Evolutionary conservation across 805 yeast species (phyloP).

Genomic region (Ogataea zsoltii): DNA sequence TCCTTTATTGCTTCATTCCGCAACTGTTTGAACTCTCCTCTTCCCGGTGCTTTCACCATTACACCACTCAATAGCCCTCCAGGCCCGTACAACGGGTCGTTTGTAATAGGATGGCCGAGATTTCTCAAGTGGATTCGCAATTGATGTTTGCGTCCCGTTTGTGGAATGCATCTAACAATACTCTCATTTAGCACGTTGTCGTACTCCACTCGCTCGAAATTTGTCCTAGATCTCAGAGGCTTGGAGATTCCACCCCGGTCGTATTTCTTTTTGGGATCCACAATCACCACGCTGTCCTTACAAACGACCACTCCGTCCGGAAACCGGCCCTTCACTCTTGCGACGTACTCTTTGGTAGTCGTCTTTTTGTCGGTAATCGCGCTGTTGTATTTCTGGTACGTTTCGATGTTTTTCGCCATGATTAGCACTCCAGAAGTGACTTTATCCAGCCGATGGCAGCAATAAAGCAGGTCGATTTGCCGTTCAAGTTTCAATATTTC

Average conservation of each 20-base stretch:
- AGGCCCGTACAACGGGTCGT: conserved; percentile 32
- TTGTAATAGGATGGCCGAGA: conserved; percentile 37
- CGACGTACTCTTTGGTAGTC: conserved; percentile 41
- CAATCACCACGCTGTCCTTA: conserved; percentile 36
- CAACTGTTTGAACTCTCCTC: conserved; percentile 16
- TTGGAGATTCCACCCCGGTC: conserved; percentile 22
- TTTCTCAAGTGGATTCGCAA: conserved; percentile 54
- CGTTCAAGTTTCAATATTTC: conserved; percentile 41
- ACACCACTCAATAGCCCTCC: conserved; percentile 8
- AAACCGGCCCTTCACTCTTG: conserved; percentile 42
- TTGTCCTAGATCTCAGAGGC: conserved; percentile 20
- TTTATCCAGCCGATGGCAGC: conserved; percentile 53
- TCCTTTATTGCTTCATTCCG: conserved; percentile 9
- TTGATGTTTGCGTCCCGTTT: conserved; percentile 56
- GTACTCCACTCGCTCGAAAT: conserved; percentile 28
- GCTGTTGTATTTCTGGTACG: conserved; percentile 31
- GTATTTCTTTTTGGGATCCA: conserved; percentile 29
- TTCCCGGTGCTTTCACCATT: conserved; percentile 7
- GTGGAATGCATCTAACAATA: conserved; percentile 45
- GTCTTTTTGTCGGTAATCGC: conserved; percentile 27
- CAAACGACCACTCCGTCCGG: conserved; percentile 32
- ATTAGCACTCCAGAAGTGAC: conserved; percentile 52
- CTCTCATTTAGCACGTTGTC: conserved; percentile 32
- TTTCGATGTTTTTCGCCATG: conserved; percentile 37
- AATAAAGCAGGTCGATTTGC: conserved; percentile 17